Evolutionary conservation across 345 rosid genomes (phyloP).

Genomic region (Carallia brachiata): DNA sequence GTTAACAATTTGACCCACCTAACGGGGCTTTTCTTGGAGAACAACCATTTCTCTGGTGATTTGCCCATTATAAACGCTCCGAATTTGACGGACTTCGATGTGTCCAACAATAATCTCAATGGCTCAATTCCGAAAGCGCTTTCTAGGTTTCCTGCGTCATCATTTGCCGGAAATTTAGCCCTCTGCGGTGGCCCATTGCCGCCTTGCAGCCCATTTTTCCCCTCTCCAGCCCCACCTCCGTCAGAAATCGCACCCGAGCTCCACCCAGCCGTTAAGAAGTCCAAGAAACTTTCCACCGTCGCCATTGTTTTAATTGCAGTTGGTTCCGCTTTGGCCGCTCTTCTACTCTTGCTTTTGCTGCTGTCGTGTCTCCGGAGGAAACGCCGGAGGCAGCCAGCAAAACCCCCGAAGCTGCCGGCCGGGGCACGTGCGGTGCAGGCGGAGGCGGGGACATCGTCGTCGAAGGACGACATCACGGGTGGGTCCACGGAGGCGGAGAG

Average conservation of each 20-base stretch:
- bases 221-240: slow-evolving; percentile 68
- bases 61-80: slow-evolving; percentile 52
- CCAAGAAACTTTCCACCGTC: slow-evolving; percentile 55
- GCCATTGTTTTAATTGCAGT: slow-evolving; percentile 66
- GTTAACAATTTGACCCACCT: slow-evolving; percentile 74
- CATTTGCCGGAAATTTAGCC: slow-evolving; percentile 68
- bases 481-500: slow-evolving; percentile 35
- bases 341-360: slow-evolving; percentile 49
- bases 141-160: slow-evolving; percentile 38
- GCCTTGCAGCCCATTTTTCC: slow-evolving; percentile 71
- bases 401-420: slow-evolving; percentile 25
- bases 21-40: slow-evolving; percentile 57
- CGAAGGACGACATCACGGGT: slow-evolving; percentile 78
- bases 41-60: slow-evolving; percentile 63
- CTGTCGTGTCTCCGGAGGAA: slow-evolving; percentile 49
- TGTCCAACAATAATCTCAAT: slow-evolving; percentile 70
- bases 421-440: slow-evolving; percentile 24
- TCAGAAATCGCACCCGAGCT: slow-evolving; percentile 21
- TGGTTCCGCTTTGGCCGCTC: slow-evolving; percentile 37
- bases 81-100: slow-evolving; percentile 50
- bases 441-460: slow-evolving; percentile 37
- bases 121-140: slow-evolving; percentile 72
- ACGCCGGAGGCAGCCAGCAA: slow-evolving; percentile 25
- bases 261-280: slow-evolving; percentile 27
- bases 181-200: slow-evolving; percentile 83